Base-by-base conservation (phyloP, 495 filamentous ascomycete species). In the Echria macrotheca region DNA sequence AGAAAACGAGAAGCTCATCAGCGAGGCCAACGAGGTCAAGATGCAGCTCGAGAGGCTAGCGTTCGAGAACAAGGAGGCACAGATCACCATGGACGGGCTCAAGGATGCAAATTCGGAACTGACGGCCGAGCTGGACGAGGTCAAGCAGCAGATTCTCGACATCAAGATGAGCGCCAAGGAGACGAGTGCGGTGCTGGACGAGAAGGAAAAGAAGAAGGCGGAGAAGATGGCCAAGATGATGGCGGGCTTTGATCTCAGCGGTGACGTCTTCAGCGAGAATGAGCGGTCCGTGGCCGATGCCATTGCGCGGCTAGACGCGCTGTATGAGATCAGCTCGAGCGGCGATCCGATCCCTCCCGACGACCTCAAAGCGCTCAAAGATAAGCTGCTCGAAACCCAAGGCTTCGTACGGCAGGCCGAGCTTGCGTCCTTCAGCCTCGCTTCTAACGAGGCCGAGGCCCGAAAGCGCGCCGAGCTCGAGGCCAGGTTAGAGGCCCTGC, bases 181-280 rank as follows among this genome's bases (percentile, higher is more conserved):
- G 69, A 95, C 87, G 3, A 84, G 80, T 23, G 87, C 87, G 1
- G 84, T 83, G 11, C 63, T 91, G 2, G 90, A 96, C 57, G 93
- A 96, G 69, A 98, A 97, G 73, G 93, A 97, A 68, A 91, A 89
- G 76, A 91, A 89, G 74, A 98, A 97, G 74, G 87, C 88, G 5
- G 93, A 97, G 71, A 89, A 89, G 64, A 98, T 98, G 93, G 93
- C 93, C 22, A 88, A 96, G 79, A 98, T 98, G 93, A 96, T 98
- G 91, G 91, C 93, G 40, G 87, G 91, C 5, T 96, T 98, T 53
- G 91, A 97, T 60, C 78, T 96, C 25, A 89, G 87, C 29, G 85
- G 82, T 17, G 90, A 96, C 46, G 80, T 89, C 12, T 90, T 96
- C 68, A 93, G 87, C 33, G 85, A 89, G 28, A 96, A 95, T 58